phyloP scores from a whole-genome alignment of 495 filamentous ascomycete genomes.

The Penicillium mononematosum region DNA sequence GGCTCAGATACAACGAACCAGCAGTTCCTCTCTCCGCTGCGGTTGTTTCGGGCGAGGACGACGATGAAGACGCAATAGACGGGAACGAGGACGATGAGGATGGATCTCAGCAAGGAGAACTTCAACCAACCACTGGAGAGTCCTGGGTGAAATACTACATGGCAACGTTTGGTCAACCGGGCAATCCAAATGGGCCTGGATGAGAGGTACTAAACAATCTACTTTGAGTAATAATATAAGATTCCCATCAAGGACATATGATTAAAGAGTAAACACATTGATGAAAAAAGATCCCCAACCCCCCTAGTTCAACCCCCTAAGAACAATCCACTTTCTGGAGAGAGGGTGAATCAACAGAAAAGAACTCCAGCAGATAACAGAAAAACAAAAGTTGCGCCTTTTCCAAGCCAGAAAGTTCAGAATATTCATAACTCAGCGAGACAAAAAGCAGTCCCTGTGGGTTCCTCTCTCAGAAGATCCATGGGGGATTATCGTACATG shows the following conservation, averaged over 20 bases:
- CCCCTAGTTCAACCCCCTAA: constrained; percentile 17
- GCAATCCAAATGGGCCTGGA: not conserved
- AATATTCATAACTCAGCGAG: constrained; percentile 32
- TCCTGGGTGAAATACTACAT: not conserved
- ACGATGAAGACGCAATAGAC: not conserved
- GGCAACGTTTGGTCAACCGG: constrained; percentile 2
- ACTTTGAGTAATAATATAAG: constrained; percentile 8
- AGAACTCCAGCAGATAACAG: constrained; percentile 27
- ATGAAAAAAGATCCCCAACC: constrained; percentile 16
- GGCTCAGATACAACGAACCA: constrained; percentile 23
- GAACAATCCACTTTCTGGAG: constrained; percentile 14
- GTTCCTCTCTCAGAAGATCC: constrained; percentile 15
- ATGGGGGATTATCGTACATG: constrained; percentile 31
- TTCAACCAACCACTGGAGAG: not conserved
- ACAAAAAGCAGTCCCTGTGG: constrained; percentile 6
- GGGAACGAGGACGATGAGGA: constrained; percentile 12
- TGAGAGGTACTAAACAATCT: not conserved
- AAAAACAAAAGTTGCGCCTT: constrained; percentile 32
- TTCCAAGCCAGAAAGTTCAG: constrained; percentile 30
- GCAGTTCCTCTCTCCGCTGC: not conserved
- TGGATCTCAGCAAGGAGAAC: not conserved
- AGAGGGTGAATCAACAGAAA: constrained; percentile 18
- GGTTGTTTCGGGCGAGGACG: not conserved
- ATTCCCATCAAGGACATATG: constrained; percentile 26
- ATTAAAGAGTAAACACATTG: constrained; percentile 31